Percentiles rank a stretch among this genome's conserved stretches.
phyloP scores from a whole-genome alignment of 768 basidiomycete genomes.

The Russula abietina region DNA sequence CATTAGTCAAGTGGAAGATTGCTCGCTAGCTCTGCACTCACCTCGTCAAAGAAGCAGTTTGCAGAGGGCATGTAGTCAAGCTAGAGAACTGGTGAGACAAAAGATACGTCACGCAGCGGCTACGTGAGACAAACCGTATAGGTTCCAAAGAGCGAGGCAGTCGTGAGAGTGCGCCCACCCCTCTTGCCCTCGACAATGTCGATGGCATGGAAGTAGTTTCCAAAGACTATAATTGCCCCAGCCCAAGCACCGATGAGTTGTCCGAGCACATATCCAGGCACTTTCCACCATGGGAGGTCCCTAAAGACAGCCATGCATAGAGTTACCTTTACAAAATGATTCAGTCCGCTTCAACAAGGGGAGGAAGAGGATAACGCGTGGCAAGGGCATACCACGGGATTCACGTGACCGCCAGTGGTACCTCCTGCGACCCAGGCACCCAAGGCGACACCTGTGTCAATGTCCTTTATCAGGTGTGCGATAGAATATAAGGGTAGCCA shows the following conservation, averaged over 20 bases:
- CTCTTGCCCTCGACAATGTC: constrained; percentile 54
- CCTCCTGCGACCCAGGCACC: constrained; percentile 64
- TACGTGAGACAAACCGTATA: constrained; percentile 44
- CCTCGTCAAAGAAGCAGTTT: constrained; percentile 44
- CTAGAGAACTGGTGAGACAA: constrained; percentile 24
- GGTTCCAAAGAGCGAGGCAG: constrained; percentile 54
- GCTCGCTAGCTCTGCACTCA: constrained; percentile 13
- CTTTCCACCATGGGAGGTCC: constrained; percentile 75
- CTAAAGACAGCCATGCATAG: constrained; percentile 62
- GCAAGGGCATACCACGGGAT: constrained; percentile 30
- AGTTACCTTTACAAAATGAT: constrained; percentile 45
- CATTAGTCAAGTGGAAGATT: not conserved
- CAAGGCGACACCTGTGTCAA: constrained; percentile 44
- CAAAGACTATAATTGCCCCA: constrained; percentile 55
- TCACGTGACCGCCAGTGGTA: constrained; percentile 63
- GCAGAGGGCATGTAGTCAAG: constrained; percentile 40
- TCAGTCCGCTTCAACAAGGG: not conserved
- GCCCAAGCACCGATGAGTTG: constrained; percentile 57
- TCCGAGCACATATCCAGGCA: constrained; percentile 59
- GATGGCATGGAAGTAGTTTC: constrained; percentile 62
- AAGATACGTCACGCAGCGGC: not conserved
- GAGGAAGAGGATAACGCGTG: not conserved
- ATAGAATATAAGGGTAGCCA: not conserved
- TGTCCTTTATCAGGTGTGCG: not conserved
- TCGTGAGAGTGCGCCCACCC: constrained; percentile 49